A percentile compares a stretch with the other conserved stretches of the same genome.
phyloP scores from a whole-genome alignment of 805 yeast genomes.

The Spathaspora passalidarum region DNA sequence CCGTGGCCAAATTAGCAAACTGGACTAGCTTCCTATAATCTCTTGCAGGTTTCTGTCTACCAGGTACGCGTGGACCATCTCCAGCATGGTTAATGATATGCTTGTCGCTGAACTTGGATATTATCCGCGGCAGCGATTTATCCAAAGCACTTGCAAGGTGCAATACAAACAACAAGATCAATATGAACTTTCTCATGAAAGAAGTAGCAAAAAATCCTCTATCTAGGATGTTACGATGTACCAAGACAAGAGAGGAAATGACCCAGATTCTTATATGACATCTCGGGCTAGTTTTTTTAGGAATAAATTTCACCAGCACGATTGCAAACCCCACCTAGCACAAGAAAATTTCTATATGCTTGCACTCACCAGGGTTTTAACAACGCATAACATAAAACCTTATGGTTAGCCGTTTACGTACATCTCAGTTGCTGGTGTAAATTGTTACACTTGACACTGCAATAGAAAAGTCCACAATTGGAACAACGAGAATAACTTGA shows the following conservation, averaged over 20 bases:
- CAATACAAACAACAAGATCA: slow-evolving; percentile 4
- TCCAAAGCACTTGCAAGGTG: background rate
- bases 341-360: background rate
- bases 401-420: slow-evolving; percentile 8
- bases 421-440: slow-evolving; percentile 43
- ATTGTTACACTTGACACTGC: slow-evolving; percentile 39
- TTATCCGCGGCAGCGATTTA: background rate
- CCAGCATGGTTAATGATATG: background rate
- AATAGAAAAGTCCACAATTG: slow-evolving; percentile 37
- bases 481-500: slow-evolving; percentile 38
- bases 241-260: background rate
- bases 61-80: background rate
- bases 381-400: background rate
- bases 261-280: background rate
- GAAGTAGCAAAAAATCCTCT: background rate
- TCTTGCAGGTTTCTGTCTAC: background rate
- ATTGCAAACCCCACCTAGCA: background rate
- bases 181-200: background rate
- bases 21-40: slow-evolving; percentile 24
- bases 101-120: background rate
- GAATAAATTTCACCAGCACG: background rate
- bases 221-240: background rate
- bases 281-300: background rate
- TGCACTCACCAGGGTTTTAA: background rate
- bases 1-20: slow-evolving; percentile 32